A percentile compares a stretch with the other conserved stretches of the same genome.
phyloP scores from a whole-genome alignment of 257 asterid genomes.

The Voacanga thouarsii region DNA sequence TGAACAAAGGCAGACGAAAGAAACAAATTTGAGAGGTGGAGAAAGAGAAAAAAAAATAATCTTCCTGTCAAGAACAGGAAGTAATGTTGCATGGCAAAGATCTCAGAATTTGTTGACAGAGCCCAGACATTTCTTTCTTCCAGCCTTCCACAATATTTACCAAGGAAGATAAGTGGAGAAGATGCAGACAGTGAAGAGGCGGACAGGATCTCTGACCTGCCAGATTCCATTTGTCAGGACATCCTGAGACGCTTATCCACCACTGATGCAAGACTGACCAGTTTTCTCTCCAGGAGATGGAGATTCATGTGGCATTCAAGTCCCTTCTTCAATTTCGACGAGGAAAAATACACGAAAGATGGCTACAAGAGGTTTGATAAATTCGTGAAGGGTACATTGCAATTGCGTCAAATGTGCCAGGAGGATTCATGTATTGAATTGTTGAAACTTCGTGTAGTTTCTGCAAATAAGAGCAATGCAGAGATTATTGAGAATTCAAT shows the following conservation, averaged over 20 bases:
- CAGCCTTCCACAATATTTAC: too few relatives aligned
- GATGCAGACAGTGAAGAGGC: too few relatives aligned
- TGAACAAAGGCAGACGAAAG: too few relatives aligned
- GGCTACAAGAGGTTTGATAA: background rate
- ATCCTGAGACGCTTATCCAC: constrained; percentile 23
- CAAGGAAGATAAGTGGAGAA: too few relatives aligned
- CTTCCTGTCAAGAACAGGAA: too few relatives aligned
- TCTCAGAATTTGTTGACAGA: too few relatives aligned
- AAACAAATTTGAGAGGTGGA: too few relatives aligned
- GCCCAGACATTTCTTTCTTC: too few relatives aligned
- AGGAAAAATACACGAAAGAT: background rate
- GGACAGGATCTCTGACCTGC: constrained; percentile 31
- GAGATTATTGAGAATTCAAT: too few relatives aligned
- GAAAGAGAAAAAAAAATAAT: too few relatives aligned
- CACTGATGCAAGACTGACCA: constrained; percentile 27
- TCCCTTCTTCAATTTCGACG: constrained; percentile 25
- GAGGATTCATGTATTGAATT: constrained; percentile 7
- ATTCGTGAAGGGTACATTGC: background rate
- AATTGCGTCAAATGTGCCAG: constrained; percentile 10
- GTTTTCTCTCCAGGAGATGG: constrained; percentile 32
- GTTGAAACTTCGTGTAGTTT: background rate
- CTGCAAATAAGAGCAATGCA: background rate
- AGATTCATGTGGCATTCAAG: constrained; percentile 30
- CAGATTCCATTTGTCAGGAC: constrained; percentile 17
- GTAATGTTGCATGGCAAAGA: too few relatives aligned